Conservation (phyloP, 768 basidiomycete species). For the Suillus subalutaceus region DNA sequence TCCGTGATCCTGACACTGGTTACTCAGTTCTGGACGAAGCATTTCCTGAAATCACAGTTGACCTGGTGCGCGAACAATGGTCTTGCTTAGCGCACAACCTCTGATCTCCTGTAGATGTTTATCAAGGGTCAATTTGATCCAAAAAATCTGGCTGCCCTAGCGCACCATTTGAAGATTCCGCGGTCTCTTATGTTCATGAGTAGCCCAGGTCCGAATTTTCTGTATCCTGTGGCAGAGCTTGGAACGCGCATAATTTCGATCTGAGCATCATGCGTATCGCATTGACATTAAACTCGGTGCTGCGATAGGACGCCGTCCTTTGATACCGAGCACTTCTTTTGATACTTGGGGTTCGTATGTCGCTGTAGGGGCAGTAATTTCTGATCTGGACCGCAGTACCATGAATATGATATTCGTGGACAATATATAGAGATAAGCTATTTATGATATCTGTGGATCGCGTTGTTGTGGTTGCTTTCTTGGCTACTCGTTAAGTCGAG, state of each 20-base stretch:
- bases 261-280: conserved; percentile 18
- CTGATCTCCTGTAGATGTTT: conserved; percentile 40
- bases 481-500: not conserved
- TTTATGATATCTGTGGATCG: not conserved
- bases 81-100: not conserved
- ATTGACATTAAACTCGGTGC: not conserved
- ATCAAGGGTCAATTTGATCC: conserved; percentile 49
- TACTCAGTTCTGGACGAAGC: conserved; percentile 57
- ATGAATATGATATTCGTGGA: not conserved
- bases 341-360: not conserved
- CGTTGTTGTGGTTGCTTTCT: not conserved
- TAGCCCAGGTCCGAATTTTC: conserved; percentile 53
- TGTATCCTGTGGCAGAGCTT: conserved; percentile 48
- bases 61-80: conserved; percentile 44
- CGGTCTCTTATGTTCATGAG: conserved; percentile 64
- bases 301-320: not conserved
- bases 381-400: not conserved
- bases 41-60: conserved; percentile 66
- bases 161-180: conserved; percentile 51
- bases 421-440: not conserved
- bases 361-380: not conserved
- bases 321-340: not conserved
- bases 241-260: conserved; percentile 52
- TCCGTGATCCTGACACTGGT: not conserved
- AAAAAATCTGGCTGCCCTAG: conserved; percentile 48